Conservation (phyloP, 805 yeast species). For the Helenozyma rhizophorensis region DNA sequence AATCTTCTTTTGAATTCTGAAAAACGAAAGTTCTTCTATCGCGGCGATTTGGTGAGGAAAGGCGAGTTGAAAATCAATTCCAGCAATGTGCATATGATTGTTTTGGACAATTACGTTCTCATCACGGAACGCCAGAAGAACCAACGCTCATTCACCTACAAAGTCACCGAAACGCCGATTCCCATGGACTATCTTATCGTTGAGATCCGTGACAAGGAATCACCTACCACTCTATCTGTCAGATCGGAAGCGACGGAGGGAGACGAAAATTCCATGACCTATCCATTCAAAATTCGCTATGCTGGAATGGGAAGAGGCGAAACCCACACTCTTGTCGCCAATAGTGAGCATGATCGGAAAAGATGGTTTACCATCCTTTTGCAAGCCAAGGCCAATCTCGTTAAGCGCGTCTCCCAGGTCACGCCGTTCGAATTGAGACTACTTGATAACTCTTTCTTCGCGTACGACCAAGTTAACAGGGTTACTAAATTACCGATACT, state of each 20-base stretch:
- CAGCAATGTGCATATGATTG: constrained; percentile 45
- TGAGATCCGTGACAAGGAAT: constrained; percentile 32
- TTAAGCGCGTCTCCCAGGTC: constrained; percentile 26
- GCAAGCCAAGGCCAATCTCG: constrained; percentile 40
- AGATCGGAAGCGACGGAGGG: constrained; percentile 4
- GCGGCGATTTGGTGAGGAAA: constrained; percentile 57
- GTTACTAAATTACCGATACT: constrained; percentile 50
- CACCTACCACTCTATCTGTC: constrained; percentile 1
- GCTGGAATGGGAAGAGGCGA: constrained; percentile 52
- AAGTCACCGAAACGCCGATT: constrained; percentile 44
- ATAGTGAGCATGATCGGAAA: constrained; percentile 46
- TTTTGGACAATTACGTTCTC: constrained; percentile 68
- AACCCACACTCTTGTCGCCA: constrained; percentile 48
- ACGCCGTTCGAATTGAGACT: constrained; percentile 54
- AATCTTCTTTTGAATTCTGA: constrained; percentile 39
- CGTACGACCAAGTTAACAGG: constrained; percentile 53
- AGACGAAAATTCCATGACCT: constrained; percentile 28
- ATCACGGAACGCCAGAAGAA: constrained; percentile 55
- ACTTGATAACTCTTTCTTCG: constrained; percentile 57
- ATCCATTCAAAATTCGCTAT: constrained; percentile 51
- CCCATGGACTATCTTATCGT: constrained; percentile 54
- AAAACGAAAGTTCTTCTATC: constrained; percentile 50
- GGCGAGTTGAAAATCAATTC: constrained; percentile 65
- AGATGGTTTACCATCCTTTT: constrained; percentile 55
- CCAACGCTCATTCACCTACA: constrained; percentile 27